phyloP scores from a whole-genome alignment of 345 rosid genomes.

The Capsella bursapastoris region DNA sequence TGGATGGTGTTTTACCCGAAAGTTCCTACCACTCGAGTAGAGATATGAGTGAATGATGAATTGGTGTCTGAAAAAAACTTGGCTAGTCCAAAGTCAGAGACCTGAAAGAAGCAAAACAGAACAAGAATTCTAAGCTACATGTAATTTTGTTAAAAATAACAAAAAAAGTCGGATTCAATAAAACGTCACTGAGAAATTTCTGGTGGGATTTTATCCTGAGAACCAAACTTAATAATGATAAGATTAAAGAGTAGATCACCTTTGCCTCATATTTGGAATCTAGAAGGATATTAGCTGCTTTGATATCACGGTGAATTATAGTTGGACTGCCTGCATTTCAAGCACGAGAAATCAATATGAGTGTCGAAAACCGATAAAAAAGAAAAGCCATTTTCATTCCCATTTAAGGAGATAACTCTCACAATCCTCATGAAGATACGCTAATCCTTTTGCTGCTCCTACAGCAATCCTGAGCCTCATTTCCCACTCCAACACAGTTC shows the following conservation, averaged over 20 bases:
- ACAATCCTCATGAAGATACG: constrained; percentile 97
- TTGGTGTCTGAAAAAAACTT: constrained; percentile 57
- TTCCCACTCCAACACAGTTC: constrained; percentile 65
- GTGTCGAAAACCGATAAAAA: background rate
- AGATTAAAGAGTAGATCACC: constrained; percentile 49
- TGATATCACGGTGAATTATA: constrained; percentile 84
- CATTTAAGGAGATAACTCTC: constrained; percentile 36
- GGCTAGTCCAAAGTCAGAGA: constrained; percentile 89
- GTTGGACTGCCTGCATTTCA: constrained; percentile 68
- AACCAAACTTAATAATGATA: background rate
- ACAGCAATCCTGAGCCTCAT: constrained; percentile 77
- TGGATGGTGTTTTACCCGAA: constrained; percentile 61
- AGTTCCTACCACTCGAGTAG: constrained; percentile 85
- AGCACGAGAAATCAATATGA: constrained; percentile 1
- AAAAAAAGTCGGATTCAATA: background rate
- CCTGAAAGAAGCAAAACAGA: constrained; percentile 50
- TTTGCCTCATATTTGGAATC: constrained; percentile 78
- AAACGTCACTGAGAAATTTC: background rate
- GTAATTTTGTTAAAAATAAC: background rate
- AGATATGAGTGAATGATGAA: constrained; percentile 59
- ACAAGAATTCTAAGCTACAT: constrained; percentile 3
- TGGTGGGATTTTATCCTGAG: background rate
- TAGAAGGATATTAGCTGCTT: constrained; percentile 83
- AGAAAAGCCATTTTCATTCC: background rate
- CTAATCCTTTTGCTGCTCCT: constrained; percentile 91